A percentile compares a stretch with the other conserved stretches of the same genome.
These are phyloP conservation scores for Phaeotremella skinneri DNA, from an alignment of 768 basidiomycete species.

Conservation along the genomic window DNA sequence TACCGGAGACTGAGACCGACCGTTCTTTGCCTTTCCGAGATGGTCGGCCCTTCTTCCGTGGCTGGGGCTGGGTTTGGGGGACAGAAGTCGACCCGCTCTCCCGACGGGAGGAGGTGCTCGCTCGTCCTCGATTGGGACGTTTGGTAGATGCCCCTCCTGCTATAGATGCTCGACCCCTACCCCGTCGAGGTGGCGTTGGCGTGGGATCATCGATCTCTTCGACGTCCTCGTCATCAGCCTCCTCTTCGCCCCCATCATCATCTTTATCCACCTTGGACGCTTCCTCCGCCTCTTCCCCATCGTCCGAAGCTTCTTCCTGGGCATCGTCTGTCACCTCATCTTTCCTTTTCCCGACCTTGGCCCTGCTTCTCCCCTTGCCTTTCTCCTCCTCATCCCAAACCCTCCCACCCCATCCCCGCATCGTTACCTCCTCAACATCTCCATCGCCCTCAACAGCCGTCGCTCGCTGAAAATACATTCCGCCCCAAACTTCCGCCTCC, in stretches of 20 bases:
- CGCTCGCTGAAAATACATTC: neutral
- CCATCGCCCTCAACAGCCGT: slow-evolving; percentile 2
- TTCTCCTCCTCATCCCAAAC: neutral
- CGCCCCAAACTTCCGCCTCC: neutral
- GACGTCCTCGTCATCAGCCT: neutral
- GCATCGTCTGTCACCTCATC: neutral
- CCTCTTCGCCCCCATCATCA: neutral
- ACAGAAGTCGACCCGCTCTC: neutral
- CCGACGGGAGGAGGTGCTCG: slow-evolving; percentile 1
- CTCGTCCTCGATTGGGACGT: neutral
- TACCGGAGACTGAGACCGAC: neutral
- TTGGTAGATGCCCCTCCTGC: neutral
- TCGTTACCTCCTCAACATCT: neutral
- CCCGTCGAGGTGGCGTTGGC: neutral
- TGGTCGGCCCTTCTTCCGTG: neutral
- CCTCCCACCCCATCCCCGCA: neutral
- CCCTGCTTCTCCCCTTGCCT: neutral
- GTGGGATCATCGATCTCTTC: neutral
- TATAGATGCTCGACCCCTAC: neutral
- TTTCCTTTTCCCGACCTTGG: too few species aligned
- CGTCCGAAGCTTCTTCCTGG: too few species aligned
- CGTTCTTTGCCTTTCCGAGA: neutral
- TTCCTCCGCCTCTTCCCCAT: too few species aligned
- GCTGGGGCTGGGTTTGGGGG: neutral
- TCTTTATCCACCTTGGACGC: neutral